These are phyloP conservation scores for Ilyonectria mors-panacis DNA, from an alignment of 2,329 filamentous ascomycete species.

Conservation along the genomic window DNA sequence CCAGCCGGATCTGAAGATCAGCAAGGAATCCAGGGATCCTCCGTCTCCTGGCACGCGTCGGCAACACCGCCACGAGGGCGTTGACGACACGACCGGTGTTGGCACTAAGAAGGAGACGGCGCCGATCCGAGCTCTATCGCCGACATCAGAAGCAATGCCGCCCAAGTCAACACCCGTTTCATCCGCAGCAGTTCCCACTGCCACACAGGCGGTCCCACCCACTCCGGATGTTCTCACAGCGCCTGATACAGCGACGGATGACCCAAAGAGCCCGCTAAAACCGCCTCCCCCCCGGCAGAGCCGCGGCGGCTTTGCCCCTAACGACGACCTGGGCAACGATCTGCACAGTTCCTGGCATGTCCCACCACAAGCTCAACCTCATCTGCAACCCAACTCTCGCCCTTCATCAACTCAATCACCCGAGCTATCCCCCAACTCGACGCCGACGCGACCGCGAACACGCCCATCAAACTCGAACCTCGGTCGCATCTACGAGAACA, in stretches of 20 bases:
- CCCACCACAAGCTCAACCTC: conserved; percentile 36
- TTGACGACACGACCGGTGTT: neutral
- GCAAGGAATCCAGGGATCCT: neutral
- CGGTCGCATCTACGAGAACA: conserved; percentile 46
- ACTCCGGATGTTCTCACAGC: conserved; percentile 35
- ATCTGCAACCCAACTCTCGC: conserved; percentile 37
- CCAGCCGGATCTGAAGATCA: conserved; percentile 21
- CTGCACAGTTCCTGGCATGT: conserved; percentile 35
- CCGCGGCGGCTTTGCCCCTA: conserved; percentile 43
- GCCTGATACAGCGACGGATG: conserved; percentile 29
- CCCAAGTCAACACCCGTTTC: conserved; percentile 17
- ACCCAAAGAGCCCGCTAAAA: conserved; percentile 42
- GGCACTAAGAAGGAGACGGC: neutral
- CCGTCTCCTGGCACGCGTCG: neutral
- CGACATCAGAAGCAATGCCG: conserved; percentile 11
- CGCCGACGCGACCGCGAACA: conserved; percentile 39
- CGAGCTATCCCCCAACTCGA: conserved; percentile 36
- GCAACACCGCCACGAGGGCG: neutral
- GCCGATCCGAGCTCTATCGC: conserved; percentile 6
- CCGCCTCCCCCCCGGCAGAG: conserved; percentile 40
- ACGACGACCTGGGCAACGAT: conserved; percentile 43
- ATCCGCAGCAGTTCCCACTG: conserved; percentile 4
- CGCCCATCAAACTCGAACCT: conserved; percentile 45
- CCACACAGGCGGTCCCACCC: conserved; percentile 39
- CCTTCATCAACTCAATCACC: conserved; percentile 41